phyloP scores from a whole-genome alignment of 805 yeast genomes.

The Ogataea paradorogensis region DNA sequence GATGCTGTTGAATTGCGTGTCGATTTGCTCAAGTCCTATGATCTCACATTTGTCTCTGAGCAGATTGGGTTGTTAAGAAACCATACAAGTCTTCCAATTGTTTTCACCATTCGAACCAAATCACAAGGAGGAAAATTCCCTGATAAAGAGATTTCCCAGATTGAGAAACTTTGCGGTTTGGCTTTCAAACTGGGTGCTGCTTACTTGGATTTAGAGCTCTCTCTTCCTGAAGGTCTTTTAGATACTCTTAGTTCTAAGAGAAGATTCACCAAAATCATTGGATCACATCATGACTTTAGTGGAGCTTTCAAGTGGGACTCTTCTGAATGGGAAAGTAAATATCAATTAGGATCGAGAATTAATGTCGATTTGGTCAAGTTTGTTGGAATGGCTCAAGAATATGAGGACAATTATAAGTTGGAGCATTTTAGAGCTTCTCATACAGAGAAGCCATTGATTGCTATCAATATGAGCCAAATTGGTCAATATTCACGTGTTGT shows the following conservation, averaged over 20 bases:
- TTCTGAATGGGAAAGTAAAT: constrained; percentile 72
- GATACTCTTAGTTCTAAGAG: constrained; percentile 50
- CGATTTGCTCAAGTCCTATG: constrained; percentile 56
- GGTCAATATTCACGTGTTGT: constrained; percentile 81
- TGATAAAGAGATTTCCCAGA: constrained; percentile 46
- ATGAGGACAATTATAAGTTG: constrained; percentile 66
- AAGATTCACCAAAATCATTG: constrained; percentile 69
- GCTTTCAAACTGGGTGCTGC: constrained; percentile 80
- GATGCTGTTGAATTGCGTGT: constrained; percentile 83
- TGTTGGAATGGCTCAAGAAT: constrained; percentile 68
- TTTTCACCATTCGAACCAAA: constrained; percentile 74
- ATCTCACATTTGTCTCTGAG: constrained; percentile 58
- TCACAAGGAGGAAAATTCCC: constrained; percentile 84
- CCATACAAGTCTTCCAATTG: constrained; percentile 65
- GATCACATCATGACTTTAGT: constrained; percentile 74
- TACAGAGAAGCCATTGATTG: constrained; percentile 63
- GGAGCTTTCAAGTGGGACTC: constrained; percentile 64
- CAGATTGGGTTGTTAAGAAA: constrained; percentile 72
- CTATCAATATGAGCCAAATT: constrained; percentile 71
- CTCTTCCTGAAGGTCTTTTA: constrained; percentile 56
- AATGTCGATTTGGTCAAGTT: constrained; percentile 77
- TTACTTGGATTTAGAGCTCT: constrained; percentile 75
- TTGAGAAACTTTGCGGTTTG: constrained; percentile 50
- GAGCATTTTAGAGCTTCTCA: constrained; percentile 67
- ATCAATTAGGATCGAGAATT: constrained; percentile 59